Percentiles rank a stretch among this genome's conserved stretches.
phyloP scores from a whole-genome alignment of 371 early-diverging fungal species.

The Rhizopus delemar region DNA sequence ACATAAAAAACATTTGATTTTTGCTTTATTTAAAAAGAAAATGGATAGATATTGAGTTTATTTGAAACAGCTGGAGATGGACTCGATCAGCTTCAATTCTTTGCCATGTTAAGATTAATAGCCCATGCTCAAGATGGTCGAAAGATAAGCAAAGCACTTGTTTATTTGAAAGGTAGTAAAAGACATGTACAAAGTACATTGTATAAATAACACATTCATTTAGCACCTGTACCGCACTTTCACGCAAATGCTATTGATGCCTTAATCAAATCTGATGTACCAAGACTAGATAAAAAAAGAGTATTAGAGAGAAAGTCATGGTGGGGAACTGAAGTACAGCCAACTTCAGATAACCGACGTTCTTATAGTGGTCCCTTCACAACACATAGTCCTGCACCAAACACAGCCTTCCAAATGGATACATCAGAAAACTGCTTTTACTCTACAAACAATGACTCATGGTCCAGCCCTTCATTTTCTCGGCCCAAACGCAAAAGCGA shows the following conservation, averaged over 20 bases:
- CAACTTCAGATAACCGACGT: conserved; percentile 11
- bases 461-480: conserved; percentile 1
- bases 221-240: conserved; percentile 50
- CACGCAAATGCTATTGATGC: conserved; percentile 44
- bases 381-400: conserved; percentile 20
- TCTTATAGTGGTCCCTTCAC: conserved; percentile 28
- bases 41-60: conserved; percentile 35
- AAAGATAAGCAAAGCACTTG: conserved; percentile 42
- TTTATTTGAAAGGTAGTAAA: conserved; percentile 44
- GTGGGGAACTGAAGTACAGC: conserved; percentile 23
- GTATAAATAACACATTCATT: not conserved
- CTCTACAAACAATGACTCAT: conserved; percentile 4
- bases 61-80: conserved; percentile 42
- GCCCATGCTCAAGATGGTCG: conserved; percentile 56
- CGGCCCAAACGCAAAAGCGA: conserved; percentile 14
- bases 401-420: not conserved
- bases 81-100: conserved; percentile 40
- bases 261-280: conserved; percentile 28
- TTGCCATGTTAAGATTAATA: conserved; percentile 49
- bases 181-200: not conserved
- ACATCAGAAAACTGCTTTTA: not conserved
- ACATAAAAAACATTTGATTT: not conserved
- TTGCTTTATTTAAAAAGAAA: not conserved
- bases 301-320: conserved; percentile 18
- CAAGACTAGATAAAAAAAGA: not conserved